Evolutionary conservation across 1,284 basidiomycete species (phyloP).

Genomic region (Leccinum cinnamomeum): DNA sequence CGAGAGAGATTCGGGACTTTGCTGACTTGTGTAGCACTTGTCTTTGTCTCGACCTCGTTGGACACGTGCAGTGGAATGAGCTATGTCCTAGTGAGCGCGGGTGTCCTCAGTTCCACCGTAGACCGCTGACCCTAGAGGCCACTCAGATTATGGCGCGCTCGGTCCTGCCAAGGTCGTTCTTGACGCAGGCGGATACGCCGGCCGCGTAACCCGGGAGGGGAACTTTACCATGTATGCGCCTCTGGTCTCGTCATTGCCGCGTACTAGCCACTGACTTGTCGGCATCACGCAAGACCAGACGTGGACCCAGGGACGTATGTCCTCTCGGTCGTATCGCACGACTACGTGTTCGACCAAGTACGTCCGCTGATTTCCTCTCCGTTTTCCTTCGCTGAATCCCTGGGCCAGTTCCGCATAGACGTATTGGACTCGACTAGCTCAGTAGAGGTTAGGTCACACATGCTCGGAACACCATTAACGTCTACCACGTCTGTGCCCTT

Average conservation of each 20-base stretch:
- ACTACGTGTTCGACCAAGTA: constrained; percentile 70
- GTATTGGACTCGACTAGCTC: constrained; percentile 45
- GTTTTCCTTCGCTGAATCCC: constrained; percentile 8
- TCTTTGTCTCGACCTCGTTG: constrained; percentile 53
- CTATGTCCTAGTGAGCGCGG: constrained; percentile 54
- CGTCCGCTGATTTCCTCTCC: constrained; percentile 12
- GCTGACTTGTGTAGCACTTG: constrained; percentile 32
- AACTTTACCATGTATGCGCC: constrained; percentile 71
- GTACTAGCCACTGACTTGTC: constrained; percentile 13
- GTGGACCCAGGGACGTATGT: constrained; percentile 66
- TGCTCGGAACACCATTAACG: constrained; percentile 67
- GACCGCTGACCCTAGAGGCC: constrained; percentile 1
- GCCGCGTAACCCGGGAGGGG: constrained; percentile 56
- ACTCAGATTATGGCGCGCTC: constrained; percentile 45
- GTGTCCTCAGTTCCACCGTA: background rate
- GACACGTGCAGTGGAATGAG: constrained; percentile 64
- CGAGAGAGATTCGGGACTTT: background rate
- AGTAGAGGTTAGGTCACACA: constrained; percentile 62
- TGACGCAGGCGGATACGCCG: constrained; percentile 55
- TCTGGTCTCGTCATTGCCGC: constrained; percentile 1
- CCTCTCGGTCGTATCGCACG: constrained; percentile 63
- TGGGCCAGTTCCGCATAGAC: constrained; percentile 50
- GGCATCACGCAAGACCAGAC: constrained; percentile 47
- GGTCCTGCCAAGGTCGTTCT: constrained; percentile 60
- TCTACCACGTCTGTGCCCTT: constrained; percentile 58